Base-by-base conservation (phyloP, 345 rosid genomes). In the Heritiera fomes region DNA sequence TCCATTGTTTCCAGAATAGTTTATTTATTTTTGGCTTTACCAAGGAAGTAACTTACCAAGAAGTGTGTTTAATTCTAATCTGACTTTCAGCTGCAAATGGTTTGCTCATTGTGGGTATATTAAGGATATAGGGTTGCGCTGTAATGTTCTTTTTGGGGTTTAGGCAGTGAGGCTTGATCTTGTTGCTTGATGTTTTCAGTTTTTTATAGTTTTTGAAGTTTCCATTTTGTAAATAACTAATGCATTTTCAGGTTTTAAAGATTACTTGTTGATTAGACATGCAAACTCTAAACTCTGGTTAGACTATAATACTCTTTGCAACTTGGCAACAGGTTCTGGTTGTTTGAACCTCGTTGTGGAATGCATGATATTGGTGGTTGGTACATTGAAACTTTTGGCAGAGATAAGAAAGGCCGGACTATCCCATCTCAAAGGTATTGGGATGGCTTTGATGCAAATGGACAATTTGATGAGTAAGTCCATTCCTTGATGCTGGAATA, bases 361-460 rank as follows among this genome's bases (percentile, higher is more conserved):
- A 80, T 86, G 88, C 99, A 95, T 84, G 95, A 93, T 72, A 87
- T 90, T 62, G 98, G 99, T 71, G 98, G 99, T 80, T 95, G 99
- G 98, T 95, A 95, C 84, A 71, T 95, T 78, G 99, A 95, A 88
- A 93, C 99, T 80, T 93, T 82, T 78, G 97, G 94, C 49, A 87
- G 89, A 87, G 97, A 93, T 82, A 85, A 88, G 85, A 93, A 89
- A 82, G 91, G 90, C 23, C 78, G 77, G 66, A 91, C 94, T 3
- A 91, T 89, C 75, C 88, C 79, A 30, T 88, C 93, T 41, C 95
- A 80, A 82, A 91, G 98, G 79, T 85, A 78, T 82, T 92, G 98
- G 97, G 94, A 93, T 89, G 95, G 93, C 50, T 75, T 87, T 79
- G 90, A 88, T 80, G 83, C 84, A 75, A 79, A 72, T 13, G 82